Conservation (phyloP, 345 rosid genomes). For the Eucalyptus regnans region DNA sequence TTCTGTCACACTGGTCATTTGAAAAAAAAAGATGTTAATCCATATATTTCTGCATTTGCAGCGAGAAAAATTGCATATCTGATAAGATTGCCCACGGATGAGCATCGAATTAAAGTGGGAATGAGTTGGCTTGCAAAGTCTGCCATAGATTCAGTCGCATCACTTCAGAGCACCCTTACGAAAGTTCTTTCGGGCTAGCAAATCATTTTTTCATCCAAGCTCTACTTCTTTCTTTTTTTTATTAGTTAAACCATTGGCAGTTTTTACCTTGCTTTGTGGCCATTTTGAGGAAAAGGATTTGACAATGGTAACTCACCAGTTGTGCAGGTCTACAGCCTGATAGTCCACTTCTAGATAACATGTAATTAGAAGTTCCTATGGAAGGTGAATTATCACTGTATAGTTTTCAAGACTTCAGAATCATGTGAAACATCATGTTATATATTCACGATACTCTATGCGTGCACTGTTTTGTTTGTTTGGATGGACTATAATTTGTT, state of each 20-base stretch:
- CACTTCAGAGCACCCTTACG: conserved; percentile 49
- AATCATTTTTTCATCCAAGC: neutral
- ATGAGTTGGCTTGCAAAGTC: conserved; percentile 86
- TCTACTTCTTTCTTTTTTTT: neutral
- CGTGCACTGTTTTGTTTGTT: neutral
- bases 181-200: conserved; percentile 44
- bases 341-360: neutral
- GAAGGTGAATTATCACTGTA: neutral
- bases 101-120: conserved; percentile 84
- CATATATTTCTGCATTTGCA: conserved; percentile 7
- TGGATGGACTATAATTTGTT: neutral
- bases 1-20: neutral
- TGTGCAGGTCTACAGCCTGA: neutral
- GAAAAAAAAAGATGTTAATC: neutral
- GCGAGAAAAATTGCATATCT: conserved; percentile 85
- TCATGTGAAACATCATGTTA: neutral
- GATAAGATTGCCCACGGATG: conserved; percentile 80
- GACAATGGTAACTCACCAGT: neutral
- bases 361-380: neutral
- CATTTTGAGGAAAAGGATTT: neutral
- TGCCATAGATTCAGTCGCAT: conserved; percentile 67
- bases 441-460: neutral
- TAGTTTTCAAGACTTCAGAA: neutral
- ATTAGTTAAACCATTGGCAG: neutral
- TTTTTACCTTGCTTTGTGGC: neutral